These are phyloP conservation scores for Boletus rubroflammeus DNA, from an alignment of 768 basidiomycete species.

Conservation along the genomic window DNA sequence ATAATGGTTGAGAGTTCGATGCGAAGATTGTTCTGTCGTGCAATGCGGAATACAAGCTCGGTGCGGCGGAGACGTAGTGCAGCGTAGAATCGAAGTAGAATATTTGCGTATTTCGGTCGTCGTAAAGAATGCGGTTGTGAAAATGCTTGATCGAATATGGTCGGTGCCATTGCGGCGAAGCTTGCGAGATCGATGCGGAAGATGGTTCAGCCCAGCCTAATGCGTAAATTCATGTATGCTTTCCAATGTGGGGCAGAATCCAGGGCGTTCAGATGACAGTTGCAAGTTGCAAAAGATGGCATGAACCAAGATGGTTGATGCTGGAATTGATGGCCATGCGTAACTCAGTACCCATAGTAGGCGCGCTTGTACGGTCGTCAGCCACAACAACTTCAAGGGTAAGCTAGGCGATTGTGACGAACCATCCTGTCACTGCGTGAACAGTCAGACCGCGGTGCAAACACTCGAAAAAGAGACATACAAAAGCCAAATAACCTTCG, in stretches of 20 bases:
- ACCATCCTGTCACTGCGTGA: conserved; percentile 58
- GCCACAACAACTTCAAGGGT: conserved; percentile 8
- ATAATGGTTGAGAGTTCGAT: conserved; percentile 30
- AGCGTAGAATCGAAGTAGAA: conserved; percentile 19
- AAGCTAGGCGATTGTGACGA: conserved; percentile 6
- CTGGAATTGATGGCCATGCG: conserved; percentile 6
- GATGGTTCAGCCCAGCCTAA: conserved; percentile 22
- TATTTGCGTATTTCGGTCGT: conserved; percentile 27
- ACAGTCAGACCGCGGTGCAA: background rate
- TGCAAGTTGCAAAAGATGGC: conserved; percentile 23
- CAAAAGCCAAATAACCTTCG: conserved; percentile 91
- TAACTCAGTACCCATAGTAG: conserved; percentile 55
- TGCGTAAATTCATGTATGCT: conserved; percentile 24
- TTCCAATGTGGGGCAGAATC: conserved; percentile 22
- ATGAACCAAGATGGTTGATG: conserved; percentile 30
- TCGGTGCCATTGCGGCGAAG: conserved; percentile 11
- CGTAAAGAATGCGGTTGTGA: conserved; percentile 20
- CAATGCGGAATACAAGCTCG: conserved; percentile 20
- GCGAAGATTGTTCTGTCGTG: conserved; percentile 32
- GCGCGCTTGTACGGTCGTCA: conserved; percentile 43
- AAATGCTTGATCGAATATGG: conserved; percentile 27
- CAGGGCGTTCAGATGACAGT: conserved; percentile 16
- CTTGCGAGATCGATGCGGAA: conserved; percentile 32
- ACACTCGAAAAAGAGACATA: conserved; percentile 25
- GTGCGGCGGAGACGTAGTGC: conserved; percentile 15